These are phyloP conservation scores for Pseudogymnoascus sp. DNA, from an alignment of 2,329 filamentous ascomycete species.

Conservation along the genomic window DNA sequence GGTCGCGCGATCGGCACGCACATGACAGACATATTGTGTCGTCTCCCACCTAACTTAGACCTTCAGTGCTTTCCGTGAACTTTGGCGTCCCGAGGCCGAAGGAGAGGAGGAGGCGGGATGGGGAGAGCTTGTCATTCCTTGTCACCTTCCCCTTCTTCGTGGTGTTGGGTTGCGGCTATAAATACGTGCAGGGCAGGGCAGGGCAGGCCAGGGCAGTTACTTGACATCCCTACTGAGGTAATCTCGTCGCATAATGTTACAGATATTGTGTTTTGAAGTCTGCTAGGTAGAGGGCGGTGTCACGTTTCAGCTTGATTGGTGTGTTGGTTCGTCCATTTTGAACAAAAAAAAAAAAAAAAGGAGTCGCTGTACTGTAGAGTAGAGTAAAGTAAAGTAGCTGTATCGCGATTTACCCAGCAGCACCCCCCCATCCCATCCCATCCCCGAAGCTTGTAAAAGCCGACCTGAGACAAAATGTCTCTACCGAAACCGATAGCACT, in stretches of 20 bases:
- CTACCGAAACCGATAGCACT: background rate
- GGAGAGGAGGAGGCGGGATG: background rate
- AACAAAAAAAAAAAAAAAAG: background rate
- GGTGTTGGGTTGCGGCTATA: background rate
- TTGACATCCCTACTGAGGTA: background rate
- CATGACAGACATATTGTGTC: background rate
- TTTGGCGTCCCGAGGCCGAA: background rate
- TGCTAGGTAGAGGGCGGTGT: background rate
- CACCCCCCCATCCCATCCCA: too few species aligned
- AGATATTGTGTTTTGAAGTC: too few species aligned
- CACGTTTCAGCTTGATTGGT: background rate
- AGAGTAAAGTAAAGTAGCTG: too few species aligned
- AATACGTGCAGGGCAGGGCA: background rate
- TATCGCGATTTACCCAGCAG: background rate
- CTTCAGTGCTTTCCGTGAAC: background rate
- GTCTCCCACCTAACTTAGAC: too few species aligned
- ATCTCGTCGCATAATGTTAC: background rate
- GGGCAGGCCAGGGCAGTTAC: too few species aligned
- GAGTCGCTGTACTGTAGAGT: too few species aligned
- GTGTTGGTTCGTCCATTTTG: background rate
- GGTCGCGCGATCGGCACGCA: background rate
- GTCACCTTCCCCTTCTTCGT: background rate
- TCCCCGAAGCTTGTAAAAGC: too few species aligned
- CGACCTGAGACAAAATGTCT: background rate
- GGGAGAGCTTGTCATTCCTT: background rate